A percentile compares a stretch with the other conserved stretches of the same genome.
Evolutionary conservation across 495 filamentous ascomycete genomes (phyloP).

Genomic region (Parathielavia hyrcaniae): DNA sequence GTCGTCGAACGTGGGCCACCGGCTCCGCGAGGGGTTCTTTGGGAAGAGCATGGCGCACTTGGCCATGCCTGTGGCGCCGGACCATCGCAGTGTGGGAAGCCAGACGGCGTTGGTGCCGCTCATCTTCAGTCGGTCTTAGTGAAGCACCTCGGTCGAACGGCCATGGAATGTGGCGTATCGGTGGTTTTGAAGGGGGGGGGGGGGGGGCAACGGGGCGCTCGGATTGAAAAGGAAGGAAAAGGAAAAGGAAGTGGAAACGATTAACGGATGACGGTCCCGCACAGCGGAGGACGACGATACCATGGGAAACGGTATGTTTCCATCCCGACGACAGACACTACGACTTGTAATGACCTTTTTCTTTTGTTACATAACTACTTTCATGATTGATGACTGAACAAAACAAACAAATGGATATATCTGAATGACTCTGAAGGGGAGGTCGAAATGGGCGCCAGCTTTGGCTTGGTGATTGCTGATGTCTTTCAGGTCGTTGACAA

Average conservation of each 20-base stretch:
- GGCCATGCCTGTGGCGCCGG: conserved; percentile 15
- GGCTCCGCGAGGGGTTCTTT: conserved; percentile 41
- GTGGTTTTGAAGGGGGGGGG: not conserved
- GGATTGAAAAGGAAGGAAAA: not conserved
- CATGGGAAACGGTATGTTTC: conserved; percentile 10
- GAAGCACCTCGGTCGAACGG: not conserved
- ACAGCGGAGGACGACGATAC: conserved; percentile 2
- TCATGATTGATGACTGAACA: conserved; percentile 9
- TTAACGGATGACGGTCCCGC: not conserved
- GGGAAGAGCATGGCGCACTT: conserved; percentile 34
- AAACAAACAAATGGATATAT: not conserved
- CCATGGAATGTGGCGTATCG: conserved; percentile 1
- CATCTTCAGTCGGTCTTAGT: conserved; percentile 44
- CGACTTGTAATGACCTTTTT: conserved; percentile 14
- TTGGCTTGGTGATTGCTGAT: no score
- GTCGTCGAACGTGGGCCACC: conserved; percentile 21
- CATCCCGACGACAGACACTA: not conserved
- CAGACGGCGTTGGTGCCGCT: conserved; percentile 44
- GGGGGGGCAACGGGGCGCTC: no score
- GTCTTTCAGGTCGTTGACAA: no score
- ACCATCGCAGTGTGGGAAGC: conserved; percentile 37
- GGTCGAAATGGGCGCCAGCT: no score
- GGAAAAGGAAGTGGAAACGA: not conserved
- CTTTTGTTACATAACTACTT: not conserved
- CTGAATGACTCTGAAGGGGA: no score